Evolutionary conservation across 2,329 filamentous ascomycete species (phyloP).

Genomic region (Cordyceps farinosa): DNA sequence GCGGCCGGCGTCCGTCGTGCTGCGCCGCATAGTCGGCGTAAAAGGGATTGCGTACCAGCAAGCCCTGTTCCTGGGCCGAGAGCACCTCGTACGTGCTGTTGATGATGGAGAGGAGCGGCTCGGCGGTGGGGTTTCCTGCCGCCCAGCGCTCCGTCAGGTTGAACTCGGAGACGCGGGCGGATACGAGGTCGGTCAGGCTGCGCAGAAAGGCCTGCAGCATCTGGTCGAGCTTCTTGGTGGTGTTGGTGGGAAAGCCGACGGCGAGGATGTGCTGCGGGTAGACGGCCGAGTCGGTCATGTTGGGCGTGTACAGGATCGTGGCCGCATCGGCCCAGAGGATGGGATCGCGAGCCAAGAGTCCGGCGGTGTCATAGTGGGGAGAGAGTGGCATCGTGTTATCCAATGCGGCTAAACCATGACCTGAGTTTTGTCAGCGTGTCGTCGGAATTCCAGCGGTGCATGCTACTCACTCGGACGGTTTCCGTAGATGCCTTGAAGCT

Average conservation of each 20-base stretch:
- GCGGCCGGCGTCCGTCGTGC: conserved; percentile 32
- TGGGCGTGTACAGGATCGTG: conserved; percentile 29
- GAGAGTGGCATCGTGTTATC: conserved; percentile 40
- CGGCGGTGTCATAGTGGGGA: conserved; percentile 41
- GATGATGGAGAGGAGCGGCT: conserved; percentile 26
- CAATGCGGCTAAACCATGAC: conserved; percentile 35
- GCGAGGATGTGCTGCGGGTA: conserved; percentile 32
- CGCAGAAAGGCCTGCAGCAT: conserved; percentile 28
- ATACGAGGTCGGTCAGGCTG: conserved; percentile 27
- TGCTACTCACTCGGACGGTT: conserved; percentile 36
- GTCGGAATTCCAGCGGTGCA: background rate
- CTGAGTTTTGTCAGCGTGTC: background rate
- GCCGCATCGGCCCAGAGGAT: conserved; percentile 32
- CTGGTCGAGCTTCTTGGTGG: conserved; percentile 18
- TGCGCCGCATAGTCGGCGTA: conserved; percentile 32
- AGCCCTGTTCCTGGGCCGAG: conserved; percentile 35
- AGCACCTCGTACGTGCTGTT: conserved; percentile 34
- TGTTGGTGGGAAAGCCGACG: conserved; percentile 26
- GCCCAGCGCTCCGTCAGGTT: conserved; percentile 28
- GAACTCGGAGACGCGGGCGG: conserved; percentile 21
- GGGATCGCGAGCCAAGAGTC: conserved; percentile 38
- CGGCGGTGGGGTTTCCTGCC: conserved; percentile 20
- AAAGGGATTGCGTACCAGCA: conserved; percentile 34
- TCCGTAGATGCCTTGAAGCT: conserved; percentile 42
- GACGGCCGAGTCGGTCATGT: conserved; percentile 30